Conservation (phyloP, 176 grass and related monocot genomes). For the bread wheat (Triticum aestivum) region IWGSC_CS_RefSeq_v2.1 NC_057807.1:411906272-411906771, state of each 20-base stretch:
- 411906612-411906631: background rate
- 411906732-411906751: background rate
- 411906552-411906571: background rate
- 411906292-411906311: too few species aligned
- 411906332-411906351: too few species aligned
- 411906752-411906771: background rate
- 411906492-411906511: too few species aligned
- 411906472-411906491: too few species aligned
- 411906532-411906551: background rate
- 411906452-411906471: too few species aligned
- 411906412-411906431: too few species aligned
- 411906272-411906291: too few species aligned
- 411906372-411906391: too few species aligned
- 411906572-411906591: background rate
- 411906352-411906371: too few species aligned
- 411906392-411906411: too few species aligned
- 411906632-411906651: slow-evolving; percentile 41
- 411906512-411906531: background rate
- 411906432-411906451: too few species aligned
- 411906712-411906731: slow-evolving; percentile 2
- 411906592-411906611: slow-evolving; percentile 40
- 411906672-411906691: background rate
- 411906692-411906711: background rate
- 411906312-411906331: too few species aligned
- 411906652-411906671: background rate